phyloP scores from a whole-genome alignment of 495 filamentous ascomycete species.

The Cercophora scortea region DNA sequence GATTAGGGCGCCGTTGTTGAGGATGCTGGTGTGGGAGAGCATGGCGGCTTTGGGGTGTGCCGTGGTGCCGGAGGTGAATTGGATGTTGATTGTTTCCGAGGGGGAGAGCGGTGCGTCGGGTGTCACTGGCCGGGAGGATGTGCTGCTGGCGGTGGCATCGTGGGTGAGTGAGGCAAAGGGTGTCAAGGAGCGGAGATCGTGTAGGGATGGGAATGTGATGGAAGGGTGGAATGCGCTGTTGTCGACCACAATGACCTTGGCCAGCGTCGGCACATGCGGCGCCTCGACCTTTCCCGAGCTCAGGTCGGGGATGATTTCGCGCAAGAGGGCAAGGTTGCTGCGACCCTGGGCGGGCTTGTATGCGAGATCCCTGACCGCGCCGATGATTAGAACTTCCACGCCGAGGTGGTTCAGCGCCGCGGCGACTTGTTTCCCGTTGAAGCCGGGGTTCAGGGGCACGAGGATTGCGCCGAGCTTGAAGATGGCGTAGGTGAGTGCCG shows the following conservation, averaged over 20 bases:
- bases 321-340: constrained; percentile 65
- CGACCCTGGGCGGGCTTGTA: constrained; percentile 63
- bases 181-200: constrained; percentile 26
- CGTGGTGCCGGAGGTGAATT: constrained; percentile 95
- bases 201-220: constrained; percentile 19
- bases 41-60: constrained; percentile 86
- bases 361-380: constrained; percentile 76
- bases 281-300: constrained; percentile 47
- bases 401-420: constrained; percentile 71
- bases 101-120: constrained; percentile 47
- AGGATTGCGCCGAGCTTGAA: constrained; percentile 91
- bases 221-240: constrained; percentile 54
- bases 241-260: constrained; percentile 67
- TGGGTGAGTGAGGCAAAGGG: constrained; percentile 49
- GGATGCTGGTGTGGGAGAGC: constrained; percentile 71
- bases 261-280: constrained; percentile 58
- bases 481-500: constrained; percentile 73
- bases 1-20: constrained; percentile 72
- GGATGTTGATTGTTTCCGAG: constrained; percentile 82
- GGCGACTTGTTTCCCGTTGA: constrained; percentile 71
- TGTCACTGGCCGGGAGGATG: constrained; percentile 29
- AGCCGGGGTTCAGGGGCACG: constrained; percentile 87
- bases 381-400: constrained; percentile 71
- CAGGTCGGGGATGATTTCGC: constrained; percentile 56
- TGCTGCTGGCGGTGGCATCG: constrained; percentile 1